Base-by-base conservation (phyloP, 2,329 filamentous ascomycete genomes). In the Rutstroemia sp. region DNA sequence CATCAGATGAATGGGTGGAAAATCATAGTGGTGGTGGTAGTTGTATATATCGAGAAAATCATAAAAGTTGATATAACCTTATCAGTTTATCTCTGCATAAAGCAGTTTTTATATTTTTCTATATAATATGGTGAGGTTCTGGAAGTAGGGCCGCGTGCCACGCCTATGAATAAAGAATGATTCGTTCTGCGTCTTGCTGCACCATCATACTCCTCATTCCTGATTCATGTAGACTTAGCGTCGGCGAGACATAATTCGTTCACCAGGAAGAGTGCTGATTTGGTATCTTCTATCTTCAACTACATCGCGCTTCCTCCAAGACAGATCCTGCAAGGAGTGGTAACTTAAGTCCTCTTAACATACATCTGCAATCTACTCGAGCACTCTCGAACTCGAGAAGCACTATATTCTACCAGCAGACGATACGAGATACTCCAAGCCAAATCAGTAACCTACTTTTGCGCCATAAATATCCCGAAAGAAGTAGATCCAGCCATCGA, bases 371-470 rank as follows among this genome's bases (percentile, higher is more conserved):
- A 17, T 45, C 42, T 23, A 8, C 42, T 21, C 1, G 19, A 53
- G 39, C 64, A 67, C 50, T 19, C 19, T 19, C 3, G 19, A 3
- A 19, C 19, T 3, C 19, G 3, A 19, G 19, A 19, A 19, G 19
- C 19, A n/a, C n/a, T n/a, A n/a, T 64, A 66, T 39, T 42, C 58
- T 68, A 0, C 45, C 67, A 2, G 65, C 64, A 27, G 66, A 68
- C 44, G 65, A 68, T 51, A 61, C 61, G 7, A 56, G 52, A 7
- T 68, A 67, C 54, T 60, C 62, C 14, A 58, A 64, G 45, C 67
- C 65, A 6, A 57, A 19, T 19, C 19, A 60, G 19, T 59, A 55
- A 5, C 19, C 19, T 67, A 65, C 48, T 68, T 67, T 56, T 67
- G 66, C 65, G 63, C 60, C 16, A 66, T 68, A 23, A 23, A 23